Evolutionary conservation across 2,329 filamentous ascomycete species (phyloP), one percentile per base, ranked within the genome.

Genomic region (Sclerotinia sclerotiorum): DNA sequence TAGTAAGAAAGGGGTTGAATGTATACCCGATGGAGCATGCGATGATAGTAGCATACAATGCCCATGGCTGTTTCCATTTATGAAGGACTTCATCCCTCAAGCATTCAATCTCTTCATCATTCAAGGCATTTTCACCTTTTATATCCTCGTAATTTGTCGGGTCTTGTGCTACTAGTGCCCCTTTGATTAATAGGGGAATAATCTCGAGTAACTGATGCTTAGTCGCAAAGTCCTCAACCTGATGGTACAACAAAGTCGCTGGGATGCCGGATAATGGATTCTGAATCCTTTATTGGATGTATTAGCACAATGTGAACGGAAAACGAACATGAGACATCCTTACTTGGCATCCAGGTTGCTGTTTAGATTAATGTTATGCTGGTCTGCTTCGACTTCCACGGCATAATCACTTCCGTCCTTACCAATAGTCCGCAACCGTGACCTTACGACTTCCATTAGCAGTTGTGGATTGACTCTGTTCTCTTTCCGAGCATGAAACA

Each of bases 81-180:
- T 90, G 84, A 1, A 84, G 84, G 51, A 85, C 82, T 75, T 93
- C 90, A n/a, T 84, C 81, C 21, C 84, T 80, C 54, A 93, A 79
- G 6, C 85, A 80, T 2, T 82, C 79, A 54, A 82, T 82, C 76
- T 93, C 90, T 19, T 85, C 82, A 0, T 83, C 80, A 0, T 82
- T 87, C 58, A 91, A 79, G 5, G 83, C 84, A n/a, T 67, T 51
- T 29, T 65, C 63, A 8, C 63, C 63, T 11, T 85, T 84, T 3
- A 78, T 79, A 60, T 92, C 83, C 49, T 83, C 80, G 68, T 91
- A 88, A 76, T 85, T 91, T 32, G 83, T 82, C 0, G 90, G 90
- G 72, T 89, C 87, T 77, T 92, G 90, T 3, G 91, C 92, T 17
- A 93, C 85, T 10, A 94, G 82, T 5, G 91, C 92, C 46, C 90